Evolutionary conservation across 2,329 filamentous ascomycete genomes (phyloP).

Genomic region (Scytalidium lignicola): DNA sequence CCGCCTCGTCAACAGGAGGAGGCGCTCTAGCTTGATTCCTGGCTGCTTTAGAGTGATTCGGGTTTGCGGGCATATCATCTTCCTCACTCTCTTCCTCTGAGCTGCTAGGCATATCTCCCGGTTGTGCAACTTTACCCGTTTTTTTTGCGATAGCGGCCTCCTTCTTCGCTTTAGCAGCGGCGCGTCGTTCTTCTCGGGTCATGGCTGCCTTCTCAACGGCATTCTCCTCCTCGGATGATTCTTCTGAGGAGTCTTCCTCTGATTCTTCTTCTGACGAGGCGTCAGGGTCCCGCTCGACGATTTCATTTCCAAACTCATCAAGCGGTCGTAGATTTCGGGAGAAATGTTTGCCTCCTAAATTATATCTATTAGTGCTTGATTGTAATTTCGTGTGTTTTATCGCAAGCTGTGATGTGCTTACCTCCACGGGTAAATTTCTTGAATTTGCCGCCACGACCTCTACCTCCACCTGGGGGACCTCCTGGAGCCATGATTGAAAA

Average conservation of each 20-base stretch:
- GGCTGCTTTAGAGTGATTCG: constrained; percentile 79
- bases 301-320: constrained; percentile 82
- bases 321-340: constrained; percentile 84
- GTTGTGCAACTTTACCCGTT: constrained; percentile 65
- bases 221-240: constrained; percentile 41
- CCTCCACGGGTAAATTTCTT: constrained; percentile 90
- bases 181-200: constrained; percentile 83
- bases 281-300: constrained; percentile 69
- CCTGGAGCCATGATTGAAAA: constrained; percentile 45
- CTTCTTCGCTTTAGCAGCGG: constrained; percentile 85
- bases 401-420: constrained; percentile 36
- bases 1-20: constrained; percentile 42
- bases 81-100: constrained; percentile 54
- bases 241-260: constrained; percentile 47
- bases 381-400: not conserved
- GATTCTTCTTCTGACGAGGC: constrained; percentile 44
- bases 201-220: constrained; percentile 47
- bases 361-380: not conserved
- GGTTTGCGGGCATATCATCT: constrained; percentile 75
- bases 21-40: constrained; percentile 49
- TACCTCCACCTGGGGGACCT: constrained; percentile 31
- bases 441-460: constrained; percentile 89
- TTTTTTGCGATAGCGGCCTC: constrained; percentile 78
- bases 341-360: constrained; percentile 85
- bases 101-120: constrained; percentile 78